Evolutionary conservation across 2,329 filamentous ascomycete species (phyloP).

Genomic region (Pyrenophora tritici-repentis): DNA sequence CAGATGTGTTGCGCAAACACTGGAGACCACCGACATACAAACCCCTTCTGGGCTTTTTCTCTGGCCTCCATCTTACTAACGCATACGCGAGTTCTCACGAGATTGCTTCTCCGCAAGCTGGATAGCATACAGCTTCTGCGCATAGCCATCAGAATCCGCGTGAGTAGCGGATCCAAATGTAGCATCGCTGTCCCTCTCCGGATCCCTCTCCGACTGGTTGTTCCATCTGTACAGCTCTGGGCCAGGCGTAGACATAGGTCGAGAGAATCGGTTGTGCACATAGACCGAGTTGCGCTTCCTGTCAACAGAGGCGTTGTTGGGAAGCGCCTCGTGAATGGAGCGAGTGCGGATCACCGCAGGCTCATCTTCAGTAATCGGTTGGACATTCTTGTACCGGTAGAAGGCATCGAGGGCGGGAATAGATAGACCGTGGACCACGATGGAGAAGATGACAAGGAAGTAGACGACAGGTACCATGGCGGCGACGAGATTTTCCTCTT

Average conservation of each 20-base stretch:
- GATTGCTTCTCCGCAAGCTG: constrained; percentile 6
- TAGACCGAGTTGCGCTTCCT: constrained; percentile 39
- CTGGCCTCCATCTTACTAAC: background rate
- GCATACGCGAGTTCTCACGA: constrained; percentile 3
- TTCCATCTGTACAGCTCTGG: constrained; percentile 17
- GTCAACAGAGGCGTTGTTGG: constrained; percentile 50
- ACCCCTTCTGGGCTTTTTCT: background rate
- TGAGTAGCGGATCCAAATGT: constrained; percentile 1
- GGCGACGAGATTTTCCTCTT: constrained; percentile 48
- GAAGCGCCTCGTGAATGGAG: constrained; percentile 44
- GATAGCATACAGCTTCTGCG: constrained; percentile 3
- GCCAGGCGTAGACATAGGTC: constrained; percentile 17
- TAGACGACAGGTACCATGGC: constrained; percentile 55
- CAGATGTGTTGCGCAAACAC: background rate
- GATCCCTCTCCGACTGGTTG: background rate
- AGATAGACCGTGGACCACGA: constrained; percentile 55
- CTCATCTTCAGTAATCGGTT: constrained; percentile 49
- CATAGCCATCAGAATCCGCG: background rate
- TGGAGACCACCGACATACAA: background rate
- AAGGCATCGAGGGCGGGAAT: constrained; percentile 52
- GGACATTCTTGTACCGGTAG: constrained; percentile 49
- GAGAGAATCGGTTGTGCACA: constrained; percentile 56
- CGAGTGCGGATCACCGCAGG: constrained; percentile 40
- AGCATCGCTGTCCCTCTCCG: constrained; percentile 4
- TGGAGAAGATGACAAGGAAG: constrained; percentile 54